Evolutionary conservation across 176 grass and related monocot genomes (phyloP).

Genomic region (Ampelocalamus luodianensis): DNA sequence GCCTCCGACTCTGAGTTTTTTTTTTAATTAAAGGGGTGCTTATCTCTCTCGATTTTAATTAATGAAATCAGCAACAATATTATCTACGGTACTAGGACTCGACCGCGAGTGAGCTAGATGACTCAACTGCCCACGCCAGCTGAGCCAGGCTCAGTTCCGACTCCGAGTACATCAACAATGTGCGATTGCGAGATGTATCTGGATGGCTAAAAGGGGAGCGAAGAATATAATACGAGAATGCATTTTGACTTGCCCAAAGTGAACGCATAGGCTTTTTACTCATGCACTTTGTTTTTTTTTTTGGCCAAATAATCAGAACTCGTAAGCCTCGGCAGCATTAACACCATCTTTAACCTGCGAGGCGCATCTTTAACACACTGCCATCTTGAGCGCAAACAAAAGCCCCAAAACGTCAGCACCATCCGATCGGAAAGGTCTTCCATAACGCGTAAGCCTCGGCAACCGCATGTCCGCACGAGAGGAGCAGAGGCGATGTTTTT

Average conservation of each 20-base stretch:
- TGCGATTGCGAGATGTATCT: neutral
- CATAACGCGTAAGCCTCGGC: slow-evolving; percentile 53
- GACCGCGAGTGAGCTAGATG: too few relatives aligned
- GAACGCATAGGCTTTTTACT: neutral
- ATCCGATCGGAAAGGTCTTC: slow-evolving; percentile 37
- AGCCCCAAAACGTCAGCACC: slow-evolving; percentile 8
- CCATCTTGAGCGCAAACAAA: neutral
- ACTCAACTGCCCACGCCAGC: too few relatives aligned
- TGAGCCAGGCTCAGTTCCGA: too few relatives aligned
- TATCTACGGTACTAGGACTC: too few relatives aligned
- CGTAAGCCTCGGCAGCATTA: too few relatives aligned
- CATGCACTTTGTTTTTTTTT: slow-evolving; percentile 9
- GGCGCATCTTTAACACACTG: neutral
- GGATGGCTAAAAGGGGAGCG: neutral
- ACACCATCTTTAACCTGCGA: too few relatives aligned
- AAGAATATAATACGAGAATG: neutral
- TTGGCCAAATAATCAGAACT: neutral
- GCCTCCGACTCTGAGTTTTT: neutral
- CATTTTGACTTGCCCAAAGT: slow-evolving; percentile 28
- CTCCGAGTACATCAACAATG: neutral
- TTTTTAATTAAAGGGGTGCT: too few relatives aligned
- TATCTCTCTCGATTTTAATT: too few relatives aligned
- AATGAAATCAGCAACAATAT: too few relatives aligned
- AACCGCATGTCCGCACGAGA: neutral
- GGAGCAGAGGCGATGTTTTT: slow-evolving; percentile 7